Percentiles rank a stretch among this genome's conserved stretches.
Evolutionary conservation across 768 basidiomycete genomes (phyloP).

Genomic region (Pleurotus ostreatus): DNA sequence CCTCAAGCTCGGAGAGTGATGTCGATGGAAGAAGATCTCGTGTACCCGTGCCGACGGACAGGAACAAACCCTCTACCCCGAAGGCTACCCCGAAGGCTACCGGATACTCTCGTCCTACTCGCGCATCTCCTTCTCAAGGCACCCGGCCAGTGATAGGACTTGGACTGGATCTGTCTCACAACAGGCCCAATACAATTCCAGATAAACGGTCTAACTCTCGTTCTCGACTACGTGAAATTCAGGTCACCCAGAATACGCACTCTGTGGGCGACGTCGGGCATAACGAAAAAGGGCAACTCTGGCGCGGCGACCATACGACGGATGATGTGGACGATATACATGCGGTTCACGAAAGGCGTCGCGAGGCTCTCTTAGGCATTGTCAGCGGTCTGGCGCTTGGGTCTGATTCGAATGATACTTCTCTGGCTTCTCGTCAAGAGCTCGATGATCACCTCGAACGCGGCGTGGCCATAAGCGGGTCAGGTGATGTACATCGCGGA

Average conservation of each 20-base stretch:
- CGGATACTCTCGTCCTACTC: too few species aligned
- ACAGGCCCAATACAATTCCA: not conserved
- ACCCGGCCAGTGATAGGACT: slow-evolving; percentile 2
- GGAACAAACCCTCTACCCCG: not conserved
- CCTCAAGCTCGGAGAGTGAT: slow-evolving; percentile 37
- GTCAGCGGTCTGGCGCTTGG: slow-evolving; percentile 18
- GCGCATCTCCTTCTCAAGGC: not conserved
- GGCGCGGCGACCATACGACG: not conserved
- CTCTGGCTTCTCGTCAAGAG: not conserved
- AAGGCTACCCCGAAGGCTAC: not conserved
- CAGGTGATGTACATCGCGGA: slow-evolving; percentile 13
- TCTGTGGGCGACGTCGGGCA: not conserved
- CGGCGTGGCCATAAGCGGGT: slow-evolving; percentile 32
- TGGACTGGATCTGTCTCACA: not conserved
- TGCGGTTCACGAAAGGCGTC: slow-evolving; percentile 16
- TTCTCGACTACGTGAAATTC: slow-evolving; percentile 1
- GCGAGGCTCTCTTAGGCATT: slow-evolving; percentile 20
- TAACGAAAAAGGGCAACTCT: slow-evolving; percentile 11
- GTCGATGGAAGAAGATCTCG: slow-evolving; percentile 15
- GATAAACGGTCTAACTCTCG: slow-evolving; percentile 9
- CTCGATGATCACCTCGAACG: slow-evolving; percentile 10
- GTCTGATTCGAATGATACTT: not conserved
- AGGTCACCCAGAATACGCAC: slow-evolving; percentile 9
- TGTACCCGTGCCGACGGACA: slow-evolving; percentile 5
- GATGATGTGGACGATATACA: not conserved